Base-by-base conservation (phyloP, 1,284 basidiomycete genomes). In the Dichomitus squalens region DNA sequence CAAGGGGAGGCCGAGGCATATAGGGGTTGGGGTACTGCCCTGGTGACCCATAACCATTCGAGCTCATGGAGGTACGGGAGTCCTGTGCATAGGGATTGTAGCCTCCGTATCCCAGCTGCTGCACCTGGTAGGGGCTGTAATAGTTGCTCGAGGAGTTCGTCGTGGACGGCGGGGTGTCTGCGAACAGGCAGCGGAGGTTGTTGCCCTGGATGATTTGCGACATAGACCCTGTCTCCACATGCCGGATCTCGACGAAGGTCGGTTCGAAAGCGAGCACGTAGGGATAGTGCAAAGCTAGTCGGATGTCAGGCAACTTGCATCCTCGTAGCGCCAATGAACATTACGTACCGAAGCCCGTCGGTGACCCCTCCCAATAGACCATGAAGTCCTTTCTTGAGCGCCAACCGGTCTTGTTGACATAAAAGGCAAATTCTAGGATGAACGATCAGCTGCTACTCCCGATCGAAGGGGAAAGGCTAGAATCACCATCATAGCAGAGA, bases 211-310 rank as follows among this genome's bases (percentile, higher is more conserved):
- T 97, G 68, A 99, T 92, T 78, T 99, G 97, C 25, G 95, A 90
- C 71, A 99, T 83, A 33, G 87, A 79, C 7, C 96, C 95, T 4
- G 92, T 94, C 71, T 97, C 93, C 60, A 99, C 95, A 70, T 98
- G 93, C 41, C 96, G 89, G 49, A 99, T 92, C 74, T 99, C 97
- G 68, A 99, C 90, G 70, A 99, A 99, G 2, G 89, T 91, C 9
- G 95, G 91, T 71, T 99, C 97, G 68, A 99, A 98, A 0, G 96
- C 97, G 40, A 99, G 81, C 31, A 99, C 93, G 73, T 96, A 99
- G 0, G 97, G 96, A 73, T 96, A 96, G 71, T 96, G 93, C 25
- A 98, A 83, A 2, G 97, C 96, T 97, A 68, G 23, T 16, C 44
- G 47, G 25, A 9, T 18, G 33, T 16, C 5, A 38, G 31, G 58